A percentile compares a stretch with the other conserved stretches of the same genome.
Conservation (phyloP, 352 stramenopile genomes). For the Plasmopara muralis region DNA sequence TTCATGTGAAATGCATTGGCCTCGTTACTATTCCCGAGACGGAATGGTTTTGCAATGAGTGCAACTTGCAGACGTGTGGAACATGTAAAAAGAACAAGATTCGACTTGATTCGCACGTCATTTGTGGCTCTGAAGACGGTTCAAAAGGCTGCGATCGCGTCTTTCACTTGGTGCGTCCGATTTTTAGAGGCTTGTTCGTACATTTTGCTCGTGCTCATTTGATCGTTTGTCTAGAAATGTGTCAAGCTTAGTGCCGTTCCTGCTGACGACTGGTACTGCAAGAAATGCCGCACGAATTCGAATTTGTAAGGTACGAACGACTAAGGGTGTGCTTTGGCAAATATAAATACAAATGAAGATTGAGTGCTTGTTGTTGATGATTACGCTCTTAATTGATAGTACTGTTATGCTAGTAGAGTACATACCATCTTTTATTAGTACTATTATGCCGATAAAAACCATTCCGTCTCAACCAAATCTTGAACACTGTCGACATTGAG, state of each 20-base stretch:
- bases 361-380: too few relatives aligned
- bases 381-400: too few relatives aligned
- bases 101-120: slow-evolving; percentile 84
- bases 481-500: too few relatives aligned
- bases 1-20: slow-evolving; percentile 85
- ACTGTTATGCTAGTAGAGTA: too few relatives aligned
- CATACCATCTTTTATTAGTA: too few relatives aligned
- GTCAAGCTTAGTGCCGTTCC: slow-evolving; percentile 69
- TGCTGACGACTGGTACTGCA: slow-evolving; percentile 87
- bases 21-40: slow-evolving; percentile 56
- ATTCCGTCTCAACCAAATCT: too few relatives aligned
- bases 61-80: slow-evolving; percentile 72
- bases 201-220: slow-evolving; percentile 2
- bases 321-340: too few relatives aligned
- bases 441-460: too few relatives aligned
- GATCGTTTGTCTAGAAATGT: slow-evolving; percentile 61
- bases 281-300: slow-evolving; percentile 48
- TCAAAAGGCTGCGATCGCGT: slow-evolving; percentile 80
- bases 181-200: background rate
- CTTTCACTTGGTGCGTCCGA: slow-evolving; percentile 73
- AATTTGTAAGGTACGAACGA: slow-evolving; percentile 16
- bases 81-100: slow-evolving; percentile 85
- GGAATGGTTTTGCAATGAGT: slow-evolving; percentile 88
- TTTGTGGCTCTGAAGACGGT: slow-evolving; percentile 84
- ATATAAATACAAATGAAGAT: too few relatives aligned